These are phyloP conservation scores for Diplodia seriata DNA, from an alignment of 2,329 filamentous ascomycete genomes.

Conservation along the genomic window DNA sequence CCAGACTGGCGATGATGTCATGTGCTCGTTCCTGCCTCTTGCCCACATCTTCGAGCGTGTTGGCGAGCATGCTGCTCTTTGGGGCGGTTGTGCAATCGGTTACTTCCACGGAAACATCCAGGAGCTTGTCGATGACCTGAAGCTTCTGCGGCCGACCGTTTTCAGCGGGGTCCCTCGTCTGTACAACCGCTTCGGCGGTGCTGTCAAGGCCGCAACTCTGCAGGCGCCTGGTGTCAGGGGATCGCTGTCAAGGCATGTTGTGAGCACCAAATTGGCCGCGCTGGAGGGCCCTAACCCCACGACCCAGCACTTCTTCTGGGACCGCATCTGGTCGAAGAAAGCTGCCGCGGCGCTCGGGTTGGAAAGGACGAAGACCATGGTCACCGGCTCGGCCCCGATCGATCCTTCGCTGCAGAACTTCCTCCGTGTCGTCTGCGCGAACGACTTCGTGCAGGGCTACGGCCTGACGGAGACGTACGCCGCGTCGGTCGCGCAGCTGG, in stretches of 20 bases:
- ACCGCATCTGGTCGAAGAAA: constrained; percentile 90
- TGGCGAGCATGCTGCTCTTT: constrained; percentile 76
- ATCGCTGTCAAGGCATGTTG: constrained; percentile 77
- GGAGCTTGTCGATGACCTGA: constrained; percentile 88
- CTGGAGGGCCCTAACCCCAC: constrained; percentile 80
- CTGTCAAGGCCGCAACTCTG: constrained; percentile 79
- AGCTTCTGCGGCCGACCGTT: constrained; percentile 79
- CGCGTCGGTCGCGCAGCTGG: constrained; percentile 71
- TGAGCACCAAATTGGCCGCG: constrained; percentile 79
- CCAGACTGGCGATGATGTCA: constrained; percentile 66
- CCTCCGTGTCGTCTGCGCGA: constrained; percentile 81
- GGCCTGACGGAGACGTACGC: constrained; percentile 95
- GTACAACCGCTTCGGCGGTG: constrained; percentile 87
- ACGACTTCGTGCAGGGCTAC: constrained; percentile 84
- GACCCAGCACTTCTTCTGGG: constrained; percentile 78
- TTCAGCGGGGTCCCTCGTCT: constrained; percentile 91
- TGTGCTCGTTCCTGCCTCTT: constrained; percentile 87
- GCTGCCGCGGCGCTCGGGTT: constrained; percentile 83
- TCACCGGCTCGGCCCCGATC: constrained; percentile 88
- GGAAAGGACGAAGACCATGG: constrained; percentile 73
- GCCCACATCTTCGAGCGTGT: constrained; percentile 94
- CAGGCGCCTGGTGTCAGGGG: constrained; percentile 82
- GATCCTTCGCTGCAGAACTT: constrained; percentile 89
- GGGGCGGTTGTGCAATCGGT: constrained; percentile 76
- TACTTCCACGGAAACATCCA: constrained; percentile 94